Evolutionary conservation across 2,329 filamentous ascomycete species (phyloP), one percentile per base, ranked within the genome.

Genomic region (Emericellopsis cladophorae): DNA sequence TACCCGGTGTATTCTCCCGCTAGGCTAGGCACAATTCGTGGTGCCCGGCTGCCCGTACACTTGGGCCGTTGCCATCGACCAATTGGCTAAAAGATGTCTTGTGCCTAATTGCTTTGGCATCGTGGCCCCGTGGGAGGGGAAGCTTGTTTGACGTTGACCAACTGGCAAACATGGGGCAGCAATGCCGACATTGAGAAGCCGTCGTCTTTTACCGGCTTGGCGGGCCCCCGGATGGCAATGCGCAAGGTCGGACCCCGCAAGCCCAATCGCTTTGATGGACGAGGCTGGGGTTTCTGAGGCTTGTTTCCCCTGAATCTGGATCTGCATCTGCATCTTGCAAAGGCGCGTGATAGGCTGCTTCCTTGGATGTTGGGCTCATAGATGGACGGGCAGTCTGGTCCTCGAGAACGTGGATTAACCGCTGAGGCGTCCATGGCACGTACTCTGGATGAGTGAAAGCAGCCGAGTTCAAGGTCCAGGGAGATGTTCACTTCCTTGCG

Each of bases 151-250:
- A 3, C 4, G n/a, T 23, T 9, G 21, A 37, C 16, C 16, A 11
- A 10, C 21, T 37, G 26, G 9, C 6, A 15, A 32, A 32, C 16
- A 8, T 5, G 35, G 15, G 35, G 35, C 9, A 37, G 16, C 35
- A 24, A 10, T 21, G 35, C 12, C 18, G 24, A 15, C n/a, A 35
- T 9, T 22, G 22, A 38, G 15, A 22, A 29, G 10, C 37, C 24
- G 24, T 32, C 14, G 12, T 16, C 15, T 40, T 40, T 33, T 40
- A 15, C 37, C 37, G 37, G 37, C 37, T 40, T 40, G 37, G 37
- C 37, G 18, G 15, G 22, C 37, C 31, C 15, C 24, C 10, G 26
- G 9, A 32, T 15, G 26, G 24, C 12, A 37, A 4, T 9, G 21
- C 22, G 14, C 18, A 33, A 15, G 31, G 31, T 12, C 10, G 23